These are phyloP conservation scores for Nicotiana sylvestris DNA, from an alignment of 257 asterid species.

Conservation along the genomic window DNA sequence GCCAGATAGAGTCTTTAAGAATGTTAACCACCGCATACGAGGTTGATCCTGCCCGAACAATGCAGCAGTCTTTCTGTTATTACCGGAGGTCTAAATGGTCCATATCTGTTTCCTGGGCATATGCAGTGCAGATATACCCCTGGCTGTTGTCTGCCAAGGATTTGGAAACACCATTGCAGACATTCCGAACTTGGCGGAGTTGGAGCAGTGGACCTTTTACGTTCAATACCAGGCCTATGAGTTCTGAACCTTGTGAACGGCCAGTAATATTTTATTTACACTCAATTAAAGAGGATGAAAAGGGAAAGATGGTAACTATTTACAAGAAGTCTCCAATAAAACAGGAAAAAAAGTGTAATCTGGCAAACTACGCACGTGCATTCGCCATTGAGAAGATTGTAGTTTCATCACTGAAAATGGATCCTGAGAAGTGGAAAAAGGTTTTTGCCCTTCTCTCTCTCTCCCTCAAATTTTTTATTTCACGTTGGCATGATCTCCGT, in stretches of 20 bases:
- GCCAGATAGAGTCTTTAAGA: slow-evolving; percentile 51
- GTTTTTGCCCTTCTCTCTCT: slow-evolving; percentile 27
- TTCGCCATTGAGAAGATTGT: slow-evolving; percentile 33
- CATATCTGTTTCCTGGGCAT: slow-evolving; percentile 82
- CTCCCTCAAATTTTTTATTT: background rate
- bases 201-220: slow-evolving; percentile 64
- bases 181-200: slow-evolving; percentile 77
- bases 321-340: slow-evolving; percentile 32
- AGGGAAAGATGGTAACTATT: slow-evolving; percentile 35
- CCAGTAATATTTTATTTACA: slow-evolving; percentile 50
- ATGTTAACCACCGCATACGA: slow-evolving; percentile 48
- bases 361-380: slow-evolving; percentile 24
- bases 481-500: background rate
- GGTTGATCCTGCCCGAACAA: slow-evolving; percentile 49
- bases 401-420: slow-evolving; percentile 54
- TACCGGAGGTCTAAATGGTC: slow-evolving; percentile 59
- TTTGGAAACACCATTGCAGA: slow-evolving; percentile 60
- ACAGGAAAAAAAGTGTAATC: slow-evolving; percentile 27
- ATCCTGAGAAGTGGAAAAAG: slow-evolving; percentile 53
- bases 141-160: slow-evolving; percentile 42
- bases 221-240: slow-evolving; percentile 69
- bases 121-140: slow-evolving; percentile 63
- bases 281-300: slow-evolving; percentile 20
- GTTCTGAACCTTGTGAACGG: slow-evolving; percentile 47
- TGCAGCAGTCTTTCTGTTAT: slow-evolving; percentile 75